These are phyloP conservation scores for Phaeoacremonium minimum DNA, from an alignment of 2,329 filamentous ascomycete species.

Conservation along the genomic window DNA sequence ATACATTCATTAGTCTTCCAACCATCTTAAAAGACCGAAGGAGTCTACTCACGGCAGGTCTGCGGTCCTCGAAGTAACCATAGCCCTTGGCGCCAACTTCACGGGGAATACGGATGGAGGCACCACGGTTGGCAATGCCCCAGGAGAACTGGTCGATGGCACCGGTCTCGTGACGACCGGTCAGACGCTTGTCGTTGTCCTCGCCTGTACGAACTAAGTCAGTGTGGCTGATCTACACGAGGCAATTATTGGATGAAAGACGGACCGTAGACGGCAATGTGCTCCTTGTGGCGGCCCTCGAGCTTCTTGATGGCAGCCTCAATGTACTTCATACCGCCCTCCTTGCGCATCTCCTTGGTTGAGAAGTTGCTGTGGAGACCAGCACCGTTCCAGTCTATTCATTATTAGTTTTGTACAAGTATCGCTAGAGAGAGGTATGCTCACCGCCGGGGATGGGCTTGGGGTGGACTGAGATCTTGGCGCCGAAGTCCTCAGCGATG, in stretches of 20 bases:
- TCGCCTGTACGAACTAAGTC: no score
- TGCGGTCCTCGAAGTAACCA: slow-evolving; percentile 89
- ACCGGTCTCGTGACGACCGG: slow-evolving; percentile 90
- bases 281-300: slow-evolving; percentile 71
- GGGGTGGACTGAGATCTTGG: slow-evolving; percentile 89
- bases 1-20: not conserved
- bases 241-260: no score
- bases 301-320: slow-evolving; percentile 83
- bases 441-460: slow-evolving; percentile 84
- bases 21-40: not conserved
- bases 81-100: slow-evolving; percentile 81
- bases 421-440: not conserved
- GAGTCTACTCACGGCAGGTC: not conserved
- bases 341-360: slow-evolving; percentile 79
- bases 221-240: no score
- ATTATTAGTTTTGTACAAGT: slow-evolving; percentile 1
- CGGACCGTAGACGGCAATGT: slow-evolving; percentile 88
- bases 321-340: slow-evolving; percentile 94
- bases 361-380: slow-evolving; percentile 95
- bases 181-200: slow-evolving; percentile 92
- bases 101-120: slow-evolving; percentile 88
- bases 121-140: slow-evolving; percentile 93
- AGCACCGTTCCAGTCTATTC: slow-evolving; percentile 82
- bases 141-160: slow-evolving; percentile 90
- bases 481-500: slow-evolving; percentile 93